Conservation (phyloP, 495 filamentous ascomycete species). For the Margaritispora aquatica region DNA sequence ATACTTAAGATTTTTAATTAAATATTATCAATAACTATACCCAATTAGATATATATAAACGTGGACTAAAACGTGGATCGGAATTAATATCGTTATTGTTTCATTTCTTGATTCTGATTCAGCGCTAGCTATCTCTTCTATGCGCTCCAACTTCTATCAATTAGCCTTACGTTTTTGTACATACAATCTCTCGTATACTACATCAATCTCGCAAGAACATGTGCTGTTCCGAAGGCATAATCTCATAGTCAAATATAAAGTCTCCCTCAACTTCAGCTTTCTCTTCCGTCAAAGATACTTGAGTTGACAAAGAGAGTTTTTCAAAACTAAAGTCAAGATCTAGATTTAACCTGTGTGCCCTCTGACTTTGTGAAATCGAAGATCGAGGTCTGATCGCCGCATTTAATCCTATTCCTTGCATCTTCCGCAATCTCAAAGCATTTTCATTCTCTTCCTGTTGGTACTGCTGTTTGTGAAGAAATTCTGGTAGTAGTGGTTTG, state of each 20-base stretch:
- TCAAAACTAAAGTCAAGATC: constrained; percentile 24
- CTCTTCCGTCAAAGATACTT: constrained; percentile 4
- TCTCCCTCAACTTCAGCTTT: constrained; percentile 12
- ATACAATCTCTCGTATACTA: not conserved
- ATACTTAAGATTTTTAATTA: too few species aligned
- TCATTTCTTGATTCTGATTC: too few species aligned
- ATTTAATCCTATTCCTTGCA: too few species aligned
- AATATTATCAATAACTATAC: too few species aligned
- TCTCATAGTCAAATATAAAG: constrained; percentile 5
- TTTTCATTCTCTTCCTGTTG: not conserved
- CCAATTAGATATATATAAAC: too few species aligned
- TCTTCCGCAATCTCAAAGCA: too few species aligned
- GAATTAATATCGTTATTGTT: too few species aligned
- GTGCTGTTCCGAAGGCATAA: not conserved
- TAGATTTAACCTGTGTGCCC: constrained; percentile 21
- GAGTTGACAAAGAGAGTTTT: constrained; percentile 6
- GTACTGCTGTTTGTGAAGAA: constrained; percentile 7
- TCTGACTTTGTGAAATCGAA: not conserved
- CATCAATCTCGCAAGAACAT: not conserved
- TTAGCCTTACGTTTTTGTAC: not conserved
- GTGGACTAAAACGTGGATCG: too few species aligned
- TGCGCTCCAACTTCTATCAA: not conserved
- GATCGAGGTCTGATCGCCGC: constrained; percentile 2
- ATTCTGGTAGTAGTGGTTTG: constrained; percentile 28
- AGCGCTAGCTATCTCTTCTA: too few species aligned